Evolutionary conservation across 2,329 filamentous ascomycete genomes (phyloP).

Genomic region (Talaromyces sp.): DNA sequence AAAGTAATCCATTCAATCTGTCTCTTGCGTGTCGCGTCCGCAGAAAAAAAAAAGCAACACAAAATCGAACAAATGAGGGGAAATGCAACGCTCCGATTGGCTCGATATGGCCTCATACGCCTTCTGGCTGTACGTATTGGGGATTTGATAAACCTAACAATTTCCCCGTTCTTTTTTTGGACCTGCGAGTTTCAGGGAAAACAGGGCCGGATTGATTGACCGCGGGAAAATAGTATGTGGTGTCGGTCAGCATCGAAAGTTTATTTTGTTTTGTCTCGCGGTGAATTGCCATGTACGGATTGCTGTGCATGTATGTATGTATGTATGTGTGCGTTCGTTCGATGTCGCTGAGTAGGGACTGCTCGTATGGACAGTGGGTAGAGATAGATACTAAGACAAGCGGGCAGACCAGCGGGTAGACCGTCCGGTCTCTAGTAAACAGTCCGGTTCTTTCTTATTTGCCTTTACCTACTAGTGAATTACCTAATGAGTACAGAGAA

Average conservation of each 20-base stretch:
- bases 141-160: not conserved
- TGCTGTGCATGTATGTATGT: not conserved
- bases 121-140: not conserved
- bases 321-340: not conserved
- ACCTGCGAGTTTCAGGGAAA: not conserved
- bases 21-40: not conserved
- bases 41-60: not conserved
- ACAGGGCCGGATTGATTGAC: not conserved
- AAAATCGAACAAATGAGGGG: not conserved
- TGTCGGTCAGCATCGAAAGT: not conserved
- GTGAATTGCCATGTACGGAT: not conserved
- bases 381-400: not conserved
- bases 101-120: not conserved
- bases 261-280: not conserved
- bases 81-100: not conserved
- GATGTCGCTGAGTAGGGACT: no score
- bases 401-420: not conserved
- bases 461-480: not conserved
- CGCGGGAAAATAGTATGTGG: not conserved
- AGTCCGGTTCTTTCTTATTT: not conserved
- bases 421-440: not conserved
- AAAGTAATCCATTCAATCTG: not conserved
- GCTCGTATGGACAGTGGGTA: not conserved
- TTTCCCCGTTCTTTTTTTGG: conserved; percentile 2
- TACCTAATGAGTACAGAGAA: not conserved